These are phyloP conservation scores for Dryas octopetala DNA, from an alignment of 306 rosid species.

Conservation along the genomic window DNA sequence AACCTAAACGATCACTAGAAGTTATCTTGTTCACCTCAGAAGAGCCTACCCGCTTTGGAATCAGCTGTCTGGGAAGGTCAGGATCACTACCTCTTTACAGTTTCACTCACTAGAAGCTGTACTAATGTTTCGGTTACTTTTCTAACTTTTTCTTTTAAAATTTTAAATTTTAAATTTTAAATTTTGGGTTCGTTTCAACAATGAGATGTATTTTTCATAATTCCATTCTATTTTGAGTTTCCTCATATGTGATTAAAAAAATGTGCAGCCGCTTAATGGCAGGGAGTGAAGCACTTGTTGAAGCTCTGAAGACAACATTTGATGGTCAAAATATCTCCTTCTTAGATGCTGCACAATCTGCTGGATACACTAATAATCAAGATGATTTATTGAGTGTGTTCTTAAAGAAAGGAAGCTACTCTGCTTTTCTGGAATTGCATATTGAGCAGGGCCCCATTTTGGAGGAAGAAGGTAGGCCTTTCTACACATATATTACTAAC, in stretches of 20 bases:
- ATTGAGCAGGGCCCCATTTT: conserved; percentile 94
- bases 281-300: conserved; percentile 65
- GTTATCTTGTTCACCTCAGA: conserved; percentile 89
- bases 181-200: background rate
- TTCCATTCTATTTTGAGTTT: conserved; percentile 15
- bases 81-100: conserved; percentile 11
- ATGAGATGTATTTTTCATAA: background rate
- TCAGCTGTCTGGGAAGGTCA: conserved; percentile 95
- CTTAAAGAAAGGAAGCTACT: conserved; percentile 70
- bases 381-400: conserved; percentile 67
- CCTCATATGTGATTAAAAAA: conserved; percentile 24
- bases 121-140: background rate
- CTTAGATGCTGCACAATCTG: conserved; percentile 72
- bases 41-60: conserved; percentile 95
- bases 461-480: conserved; percentile 77
- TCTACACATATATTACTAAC: conserved; percentile 7
- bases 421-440: conserved; percentile 91
- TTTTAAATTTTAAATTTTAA: background rate
- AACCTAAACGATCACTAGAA: conserved; percentile 78
- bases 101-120: conserved; percentile 23
- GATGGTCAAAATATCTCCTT: conserved; percentile 81
- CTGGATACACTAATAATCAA: conserved; percentile 65
- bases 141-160: conserved; percentile 1
- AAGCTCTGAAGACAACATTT: conserved; percentile 60
- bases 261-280: conserved; percentile 78